Evolutionary conservation across 2,329 filamentous ascomycete species (phyloP).

Genomic region (Aspergillus melleus): DNA sequence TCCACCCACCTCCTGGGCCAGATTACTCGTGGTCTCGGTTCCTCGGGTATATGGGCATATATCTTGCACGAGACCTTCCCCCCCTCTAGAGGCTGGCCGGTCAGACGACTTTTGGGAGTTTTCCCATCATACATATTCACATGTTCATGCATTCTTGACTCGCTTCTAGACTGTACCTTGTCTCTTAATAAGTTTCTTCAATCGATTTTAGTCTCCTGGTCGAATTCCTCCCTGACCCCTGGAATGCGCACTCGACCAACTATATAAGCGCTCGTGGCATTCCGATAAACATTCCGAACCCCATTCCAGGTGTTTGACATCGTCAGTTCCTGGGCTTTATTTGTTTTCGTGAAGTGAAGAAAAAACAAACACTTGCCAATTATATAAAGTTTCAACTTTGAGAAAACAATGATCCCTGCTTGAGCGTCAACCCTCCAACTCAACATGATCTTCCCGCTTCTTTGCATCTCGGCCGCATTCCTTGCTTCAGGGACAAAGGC

Average conservation of each 20-base stretch:
- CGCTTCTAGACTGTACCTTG: neutral
- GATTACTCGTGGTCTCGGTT: neutral
- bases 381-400: slow-evolving; percentile 6
- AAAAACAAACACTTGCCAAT: slow-evolving; percentile 9
- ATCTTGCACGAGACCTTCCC: slow-evolving; percentile 8
- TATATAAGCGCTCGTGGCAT: slow-evolving; percentile 32
- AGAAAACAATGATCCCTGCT: slow-evolving; percentile 19
- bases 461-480: slow-evolving; percentile 26
- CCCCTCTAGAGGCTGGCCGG: slow-evolving; percentile 12
- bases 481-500: slow-evolving; percentile 26
- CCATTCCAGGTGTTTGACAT: slow-evolving; percentile 19
- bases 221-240: slow-evolving; percentile 7
- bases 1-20: slow-evolving; percentile 1
- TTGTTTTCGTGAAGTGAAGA: slow-evolving; percentile 4
- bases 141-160: slow-evolving; percentile 2
- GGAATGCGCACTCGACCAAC: slow-evolving; percentile 21
- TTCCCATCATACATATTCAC: slow-evolving; percentile 11
- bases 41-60: slow-evolving; percentile 6
- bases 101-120: slow-evolving; percentile 20
- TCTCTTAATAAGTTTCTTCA: neutral
- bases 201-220: neutral
- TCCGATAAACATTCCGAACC: slow-evolving; percentile 29
- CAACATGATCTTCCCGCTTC: slow-evolving; percentile 31
- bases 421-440: slow-evolving; percentile 18
- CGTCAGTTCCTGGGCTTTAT: neutral